phyloP scores from a whole-genome alignment of 2,329 filamentous ascomycete genomes.

The Talaromyces sp. region DNA sequence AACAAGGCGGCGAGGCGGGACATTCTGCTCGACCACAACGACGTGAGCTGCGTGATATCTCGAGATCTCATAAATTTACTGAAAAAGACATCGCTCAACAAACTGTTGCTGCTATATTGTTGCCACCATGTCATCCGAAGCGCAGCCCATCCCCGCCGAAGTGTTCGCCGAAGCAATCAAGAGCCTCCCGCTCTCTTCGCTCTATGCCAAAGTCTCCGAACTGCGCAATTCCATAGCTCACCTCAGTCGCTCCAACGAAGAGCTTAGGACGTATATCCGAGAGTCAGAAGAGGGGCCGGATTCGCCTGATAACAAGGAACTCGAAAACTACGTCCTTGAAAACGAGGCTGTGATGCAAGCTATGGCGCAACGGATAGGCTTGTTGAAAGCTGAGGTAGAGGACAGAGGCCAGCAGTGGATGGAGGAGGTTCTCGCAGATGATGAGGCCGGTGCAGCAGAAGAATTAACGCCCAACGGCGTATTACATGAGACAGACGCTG shows the following conservation, averaged over 20 bases:
- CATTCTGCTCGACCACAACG: background rate
- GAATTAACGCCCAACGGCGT: background rate
- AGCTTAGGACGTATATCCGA: constrained; percentile 49
- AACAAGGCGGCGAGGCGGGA: background rate
- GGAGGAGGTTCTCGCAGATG: constrained; percentile 21
- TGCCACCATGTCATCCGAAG: constrained; percentile 45
- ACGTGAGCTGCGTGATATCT: background rate
- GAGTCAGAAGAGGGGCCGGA: constrained; percentile 40
- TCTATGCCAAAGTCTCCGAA: constrained; percentile 59
- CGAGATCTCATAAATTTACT: background rate
- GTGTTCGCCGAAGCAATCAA: constrained; percentile 54
- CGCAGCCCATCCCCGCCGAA: constrained; percentile 45
- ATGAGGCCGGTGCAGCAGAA: constrained; percentile 1
- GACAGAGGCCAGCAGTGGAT: constrained; percentile 53
- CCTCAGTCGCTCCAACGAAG: constrained; percentile 53
- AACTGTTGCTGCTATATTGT: background rate
- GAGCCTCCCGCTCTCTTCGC: constrained; percentile 53
- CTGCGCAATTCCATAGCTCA: constrained; percentile 57
- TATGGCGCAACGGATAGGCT: constrained; percentile 51
- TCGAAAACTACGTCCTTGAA: constrained; percentile 46
- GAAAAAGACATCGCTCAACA: background rate
- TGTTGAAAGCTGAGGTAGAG: constrained; percentile 51
- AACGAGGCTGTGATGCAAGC: constrained; percentile 54
- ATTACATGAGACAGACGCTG: background rate
- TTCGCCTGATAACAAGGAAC: constrained; percentile 36